Base-by-base conservation (phyloP, 257 asterid species). In the Nicotiana tomentosiformis region DNA sequence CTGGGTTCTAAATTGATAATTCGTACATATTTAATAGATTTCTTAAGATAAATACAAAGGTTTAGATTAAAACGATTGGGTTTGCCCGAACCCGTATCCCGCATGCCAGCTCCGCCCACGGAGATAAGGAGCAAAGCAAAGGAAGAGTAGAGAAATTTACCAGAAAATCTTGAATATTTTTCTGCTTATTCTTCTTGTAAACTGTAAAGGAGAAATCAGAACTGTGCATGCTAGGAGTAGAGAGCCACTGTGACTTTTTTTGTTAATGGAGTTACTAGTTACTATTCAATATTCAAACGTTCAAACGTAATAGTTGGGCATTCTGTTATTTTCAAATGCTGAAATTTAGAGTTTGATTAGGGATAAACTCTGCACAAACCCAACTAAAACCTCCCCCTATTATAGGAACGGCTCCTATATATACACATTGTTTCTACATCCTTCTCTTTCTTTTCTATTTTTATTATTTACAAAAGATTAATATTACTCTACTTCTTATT, bases 271-370 rank as follows among this genome's bases (percentile, higher is more conserved):
- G 43, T 80, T 80, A 57, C 16, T 55, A 46, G 58, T 39, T 15
- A 30, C 78, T 66, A 32, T 81, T 43, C 68, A 51, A 53, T 33
- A 81, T 81, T 81, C 62, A 49, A 49, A 74, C 80, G 62, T 74
- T 46, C 61, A 46, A 72, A 72, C 79, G 32, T 46, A 74, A 14
- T 23, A 49, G 15, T 74, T 74, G 80, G 80, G 49, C 8, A 49
- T 74, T 74, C 80, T 14, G 43, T 74, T 74, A 74, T 72, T 46
- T 43, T 9, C 7, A n/a, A 69, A 3, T 32, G 35, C 35, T 32
- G 35, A 10, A 39, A 43, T 7, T 39, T 72, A 26, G 80, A 49
- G 80, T 49, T 26, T 74, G 16, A 74, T 26, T 12, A 23, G 80
- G 51, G 80, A 74, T 74, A 49, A 74, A 49, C 78, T 23, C 80